A percentile compares a stretch with the other conserved stretches of the same genome.
These are phyloP conservation scores for Escovopsis sp. DNA, from an alignment of 2,329 filamentous ascomycete genomes.

Conservation along the genomic window DNA sequence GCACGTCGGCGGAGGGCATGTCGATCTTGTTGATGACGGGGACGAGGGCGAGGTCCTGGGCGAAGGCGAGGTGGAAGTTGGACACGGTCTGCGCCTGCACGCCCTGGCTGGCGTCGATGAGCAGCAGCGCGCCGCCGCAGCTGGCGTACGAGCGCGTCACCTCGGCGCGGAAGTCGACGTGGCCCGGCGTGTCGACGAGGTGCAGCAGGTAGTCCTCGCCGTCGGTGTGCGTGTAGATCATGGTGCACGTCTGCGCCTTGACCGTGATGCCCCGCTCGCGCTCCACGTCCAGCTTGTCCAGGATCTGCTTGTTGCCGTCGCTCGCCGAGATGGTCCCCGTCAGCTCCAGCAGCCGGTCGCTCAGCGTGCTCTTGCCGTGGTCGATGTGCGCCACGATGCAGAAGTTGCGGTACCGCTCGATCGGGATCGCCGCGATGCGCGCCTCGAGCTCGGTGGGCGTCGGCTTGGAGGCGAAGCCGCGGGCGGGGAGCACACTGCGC, in stretches of 20 bases:
- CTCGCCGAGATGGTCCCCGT: constrained; percentile 85
- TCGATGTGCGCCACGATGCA: constrained; percentile 98
- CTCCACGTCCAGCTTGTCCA: constrained; percentile 96
- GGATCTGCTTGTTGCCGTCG: constrained; percentile 75
- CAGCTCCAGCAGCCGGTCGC: constrained; percentile 79
- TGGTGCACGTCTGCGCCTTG: constrained; percentile 96
- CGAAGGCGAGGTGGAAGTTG: constrained; percentile 95
- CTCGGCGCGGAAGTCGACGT: constrained; percentile 95
- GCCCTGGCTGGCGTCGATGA: constrained; percentile 93
- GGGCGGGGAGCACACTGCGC: constrained; percentile 2
- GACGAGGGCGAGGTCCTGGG: constrained; percentile 72
- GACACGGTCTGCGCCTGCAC: constrained; percentile 96
- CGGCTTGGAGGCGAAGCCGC: constrained; percentile 13
- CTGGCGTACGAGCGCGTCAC: constrained; percentile 92
- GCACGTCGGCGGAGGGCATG: constrained; percentile 75
- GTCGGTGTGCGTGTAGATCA: constrained; percentile 72
- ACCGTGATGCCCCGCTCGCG: constrained; percentile 93
- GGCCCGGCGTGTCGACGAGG: constrained; percentile 89
- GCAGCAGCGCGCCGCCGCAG: constrained; percentile 79
- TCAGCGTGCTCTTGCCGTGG: constrained; percentile 94
- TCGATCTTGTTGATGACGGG: constrained; percentile 97
- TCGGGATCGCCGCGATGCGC: constrained; percentile 59
- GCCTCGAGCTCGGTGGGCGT: constrained; percentile 21
- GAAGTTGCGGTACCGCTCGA: constrained; percentile 80
- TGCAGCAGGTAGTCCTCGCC: constrained; percentile 86